Evolutionary conservation across 2,329 filamentous ascomycete genomes (phyloP), one percentile per base, ranked within the genome.

Genomic region (Cercospora zeae-maydis): DNA sequence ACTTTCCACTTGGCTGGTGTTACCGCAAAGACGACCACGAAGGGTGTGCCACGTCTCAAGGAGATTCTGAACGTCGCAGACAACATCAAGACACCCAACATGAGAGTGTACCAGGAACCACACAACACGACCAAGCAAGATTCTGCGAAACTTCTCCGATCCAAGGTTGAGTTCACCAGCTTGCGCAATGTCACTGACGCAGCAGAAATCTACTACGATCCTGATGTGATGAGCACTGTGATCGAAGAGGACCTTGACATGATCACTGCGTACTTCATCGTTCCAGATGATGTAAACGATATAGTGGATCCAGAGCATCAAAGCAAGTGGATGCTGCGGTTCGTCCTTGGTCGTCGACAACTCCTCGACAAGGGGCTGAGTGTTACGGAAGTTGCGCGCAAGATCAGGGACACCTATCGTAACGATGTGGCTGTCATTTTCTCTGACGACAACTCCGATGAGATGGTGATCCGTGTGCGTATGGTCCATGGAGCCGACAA

Each of bases 1-100:
- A 99, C 95, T 24, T 99, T 99, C 89, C 95, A 99, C 83, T 99
- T 99, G 78, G 93, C 95, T 78, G 95, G 95, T 96, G 92, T 99
- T 65, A 96, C 96, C 37, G 96, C 93, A 24, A 99, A 99, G 88
- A 99, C 99, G 83, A 93, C 99, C 60, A 99, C 95, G 0, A 88
- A 99, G 54, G 95, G 95, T 92, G 95, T 99, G 47, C 95, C 95
- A 47, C 93, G 95, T 87, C 86, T 99, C 55, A 99, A 99, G 84
- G 95, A 99, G 81, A 99, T 99, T 86, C 84, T 99, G 62, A 99
- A 99, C 77, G 88, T 99, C 63, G 95, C 96, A 0, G 93, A 90
- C 70, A 96, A 98, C 78, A 97, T 99, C 82, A 99, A 98, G 83
- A 99, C 95, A 0, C 95, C 95, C 1, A 93, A 92, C 57, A 98